Evolutionary conservation across 2,329 filamentous ascomycete species (phyloP).

Genomic region (Cladorrhinum sp.): DNA sequence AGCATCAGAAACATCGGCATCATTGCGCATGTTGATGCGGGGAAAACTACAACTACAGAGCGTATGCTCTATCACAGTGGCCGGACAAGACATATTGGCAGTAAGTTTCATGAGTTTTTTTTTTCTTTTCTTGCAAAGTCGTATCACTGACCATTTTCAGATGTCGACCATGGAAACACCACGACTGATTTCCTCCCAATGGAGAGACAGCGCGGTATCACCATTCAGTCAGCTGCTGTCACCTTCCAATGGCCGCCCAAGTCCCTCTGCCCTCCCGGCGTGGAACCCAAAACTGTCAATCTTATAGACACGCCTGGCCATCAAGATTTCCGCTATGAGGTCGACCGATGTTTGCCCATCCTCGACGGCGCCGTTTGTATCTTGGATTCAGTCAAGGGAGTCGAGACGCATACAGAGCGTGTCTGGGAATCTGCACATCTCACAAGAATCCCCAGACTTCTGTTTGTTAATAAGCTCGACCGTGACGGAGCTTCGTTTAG

Average conservation of each 20-base stretch:
- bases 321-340: constrained; percentile 96
- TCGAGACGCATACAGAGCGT: constrained; percentile 95
- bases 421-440: constrained; percentile 90
- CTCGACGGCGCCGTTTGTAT: constrained; percentile 37
- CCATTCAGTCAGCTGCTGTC: constrained; percentile 95
- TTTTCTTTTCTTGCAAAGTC: not conserved
- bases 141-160: constrained; percentile 37
- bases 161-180: constrained; percentile 94
- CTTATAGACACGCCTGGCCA: constrained; percentile 96
- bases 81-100: constrained; percentile 79
- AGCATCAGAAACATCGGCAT: constrained; percentile 94
- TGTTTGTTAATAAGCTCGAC: constrained; percentile 84
- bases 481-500: constrained; percentile 79
- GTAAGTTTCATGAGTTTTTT: constrained; percentile 44
- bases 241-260: constrained; percentile 82
- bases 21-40: constrained; percentile 97
- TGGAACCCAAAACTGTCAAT: constrained; percentile 68
- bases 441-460: constrained; percentile 78
- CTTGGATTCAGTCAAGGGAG: constrained; percentile 44
- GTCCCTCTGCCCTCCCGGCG: constrained; percentile 39
- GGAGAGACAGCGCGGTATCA: constrained; percentile 89
- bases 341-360: constrained; percentile 71
- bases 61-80: constrained; percentile 98
- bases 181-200: constrained; percentile 95
- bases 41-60: constrained; percentile 98